Percentiles rank a stretch among this genome's conserved stretches.
Conservation (phyloP, 2,329 filamentous ascomycete genomes). For the Neoscytalidium dimidiatum region DNA sequence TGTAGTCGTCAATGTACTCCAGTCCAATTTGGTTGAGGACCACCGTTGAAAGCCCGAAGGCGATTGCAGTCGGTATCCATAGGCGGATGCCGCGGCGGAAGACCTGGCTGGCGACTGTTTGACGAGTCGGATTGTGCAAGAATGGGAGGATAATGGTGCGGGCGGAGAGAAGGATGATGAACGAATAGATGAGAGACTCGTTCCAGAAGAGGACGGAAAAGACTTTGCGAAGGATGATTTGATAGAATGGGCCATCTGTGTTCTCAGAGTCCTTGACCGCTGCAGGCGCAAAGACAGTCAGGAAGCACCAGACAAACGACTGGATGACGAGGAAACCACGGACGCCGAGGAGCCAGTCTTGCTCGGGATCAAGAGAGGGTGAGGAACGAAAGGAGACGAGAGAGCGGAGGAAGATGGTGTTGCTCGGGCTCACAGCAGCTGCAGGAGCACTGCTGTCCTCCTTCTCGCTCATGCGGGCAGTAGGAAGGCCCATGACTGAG, state of each 20-base stretch:
- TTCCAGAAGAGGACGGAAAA: slow-evolving; percentile 51
- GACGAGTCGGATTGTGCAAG: slow-evolving; percentile 37
- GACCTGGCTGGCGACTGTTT: slow-evolving; percentile 41
- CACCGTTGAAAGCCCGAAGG: slow-evolving; percentile 42
- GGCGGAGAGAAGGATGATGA: slow-evolving; percentile 49
- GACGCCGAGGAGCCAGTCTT: slow-evolving; percentile 45
- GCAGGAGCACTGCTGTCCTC: neutral
- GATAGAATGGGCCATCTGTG: slow-evolving; percentile 40
- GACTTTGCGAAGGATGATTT: slow-evolving; percentile 46
- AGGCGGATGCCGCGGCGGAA: slow-evolving; percentile 47
- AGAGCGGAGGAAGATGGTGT: neutral
- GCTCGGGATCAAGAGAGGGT: slow-evolving; percentile 17
- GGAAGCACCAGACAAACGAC: slow-evolving; percentile 49
- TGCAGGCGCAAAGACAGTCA: slow-evolving; percentile 47
- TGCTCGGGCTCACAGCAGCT: neutral
- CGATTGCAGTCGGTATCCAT: slow-evolving; percentile 43
- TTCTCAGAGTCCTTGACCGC: slow-evolving; percentile 38
- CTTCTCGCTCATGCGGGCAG: neutral
- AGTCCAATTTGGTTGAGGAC: slow-evolving; percentile 36
- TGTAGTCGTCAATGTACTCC: slow-evolving; percentile 42
- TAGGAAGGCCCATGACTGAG: slow-evolving; percentile 10
- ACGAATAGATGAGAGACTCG: slow-evolving; percentile 47
- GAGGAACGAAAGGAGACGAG: slow-evolving; percentile 18
- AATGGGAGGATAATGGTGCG: slow-evolving; percentile 47
- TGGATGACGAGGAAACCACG: slow-evolving; percentile 47